These are phyloP conservation scores for Ophiobolus disseminans DNA, from an alignment of 2,329 filamentous ascomycete genomes.

Conservation along the genomic window DNA sequence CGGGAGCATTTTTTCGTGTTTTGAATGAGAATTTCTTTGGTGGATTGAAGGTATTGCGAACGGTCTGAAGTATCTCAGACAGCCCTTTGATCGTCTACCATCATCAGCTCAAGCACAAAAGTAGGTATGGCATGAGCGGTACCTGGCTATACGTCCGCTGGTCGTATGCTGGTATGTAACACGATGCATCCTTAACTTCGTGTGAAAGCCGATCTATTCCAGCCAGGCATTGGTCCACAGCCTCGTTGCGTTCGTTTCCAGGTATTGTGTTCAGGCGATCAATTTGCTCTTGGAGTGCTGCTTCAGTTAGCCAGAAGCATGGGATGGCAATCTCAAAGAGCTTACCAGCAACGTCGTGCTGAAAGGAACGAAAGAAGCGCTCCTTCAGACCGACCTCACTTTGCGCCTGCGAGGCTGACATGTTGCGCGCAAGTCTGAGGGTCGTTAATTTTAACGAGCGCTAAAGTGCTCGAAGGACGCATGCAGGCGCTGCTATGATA, in stretches of 20 bases:
- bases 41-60: conserved; percentile 69
- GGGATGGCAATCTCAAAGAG: not conserved
- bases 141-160: conserved; percentile 85
- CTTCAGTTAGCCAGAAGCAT: conserved; percentile 8
- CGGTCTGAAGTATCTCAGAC: conserved; percentile 77
- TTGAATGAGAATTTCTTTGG: conserved; percentile 87
- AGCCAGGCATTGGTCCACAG: conserved; percentile 79
- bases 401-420: conserved; percentile 20
- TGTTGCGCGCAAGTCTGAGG: conserved; percentile 6
- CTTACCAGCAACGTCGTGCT: conserved; percentile 73
- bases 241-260: conserved; percentile 79
- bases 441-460: no score
- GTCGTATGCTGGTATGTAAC: conserved; percentile 86
- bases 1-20: conserved; percentile 59
- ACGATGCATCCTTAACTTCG: conserved; percentile 82
- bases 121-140: conserved; percentile 17
- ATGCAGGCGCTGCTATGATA: no score
- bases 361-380: conserved; percentile 84
- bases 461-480: no score
- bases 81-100: conserved; percentile 77
- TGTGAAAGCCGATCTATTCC: conserved; percentile 81
- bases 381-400: conserved; percentile 65
- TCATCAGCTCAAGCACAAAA: conserved; percentile 24
- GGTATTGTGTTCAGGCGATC: conserved; percentile 68
- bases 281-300: conserved; percentile 81